Base-by-base conservation (phyloP, 228 moss, liverwort and hornwort species). In the Sphagnum fallax region DNA sequence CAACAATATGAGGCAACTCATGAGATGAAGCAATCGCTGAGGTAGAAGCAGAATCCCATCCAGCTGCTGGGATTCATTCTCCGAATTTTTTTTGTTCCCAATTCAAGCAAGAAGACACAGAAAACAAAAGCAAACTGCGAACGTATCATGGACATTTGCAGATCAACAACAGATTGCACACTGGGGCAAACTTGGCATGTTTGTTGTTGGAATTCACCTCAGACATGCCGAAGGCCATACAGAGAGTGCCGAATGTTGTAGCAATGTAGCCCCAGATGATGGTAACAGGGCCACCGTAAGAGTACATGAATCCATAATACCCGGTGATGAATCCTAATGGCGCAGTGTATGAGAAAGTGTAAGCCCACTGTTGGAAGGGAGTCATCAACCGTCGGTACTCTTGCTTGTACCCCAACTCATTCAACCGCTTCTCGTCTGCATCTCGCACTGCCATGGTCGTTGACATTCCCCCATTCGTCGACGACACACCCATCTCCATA, bases 361-460 rank as follows among this genome's bases (percentile, higher is more conserved):
- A 81, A 6, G 81, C 81, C 81, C 81, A 81, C n/a, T 81, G 81
- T 8, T 77, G 70, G 62, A 81, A 77, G 47, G 81, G 81, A 71
- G 68, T 81, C 77, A 81, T 81, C 68, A 74, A 77, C 7, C 81
- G 77, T 59, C 65, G 63, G 71, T 81, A 81, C 68, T 73, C 74
- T 65, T 77, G 77, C 65, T 69, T 68, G 81, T 81, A 81, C 61
- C 81, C 81, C 55, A 81, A 62, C 67, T 81, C 81, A 62, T 81
- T 81, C 50, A 81, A 71, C 67, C 81, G 50, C 74, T 62, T 74
- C 74, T 81, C 81, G 57, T 81, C 81, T 6, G 48, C 70, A 59
- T 77, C 81, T 51, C 32, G 32, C 2, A 32, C 32, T 32, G 32
- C 32, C 32, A 32, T 32, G 32, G 32, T 32, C 32, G 32, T 32